Percentiles rank a stretch among this genome's conserved stretches.
Conservation (phyloP, 148 eudicot species). For the Agrostemma githago region DNA sequence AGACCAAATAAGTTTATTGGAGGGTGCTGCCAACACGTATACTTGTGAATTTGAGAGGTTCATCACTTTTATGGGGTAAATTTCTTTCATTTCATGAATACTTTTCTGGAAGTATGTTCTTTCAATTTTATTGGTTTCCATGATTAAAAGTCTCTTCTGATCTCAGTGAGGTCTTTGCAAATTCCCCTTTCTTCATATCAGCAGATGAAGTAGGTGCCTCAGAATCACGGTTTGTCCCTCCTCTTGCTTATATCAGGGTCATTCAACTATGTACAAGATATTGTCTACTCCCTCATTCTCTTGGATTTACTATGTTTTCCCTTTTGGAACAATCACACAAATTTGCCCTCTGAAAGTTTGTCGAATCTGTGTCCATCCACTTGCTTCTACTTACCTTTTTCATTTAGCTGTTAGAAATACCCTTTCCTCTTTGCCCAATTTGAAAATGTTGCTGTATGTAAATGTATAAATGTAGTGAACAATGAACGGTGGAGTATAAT, state of each 20-base stretch:
- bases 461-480: not conserved
- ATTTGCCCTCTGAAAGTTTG: not conserved
- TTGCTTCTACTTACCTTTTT: not conserved
- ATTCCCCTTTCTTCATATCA: constrained; percentile 91
- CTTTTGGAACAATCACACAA: not conserved
- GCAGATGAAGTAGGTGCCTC: constrained; percentile 76
- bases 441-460: not conserved
- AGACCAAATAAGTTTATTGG: constrained; percentile 49
- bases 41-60: constrained; percentile 83
- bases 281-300: not conserved
- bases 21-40: constrained; percentile 61
- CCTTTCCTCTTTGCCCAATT: not conserved
- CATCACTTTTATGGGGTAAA: constrained; percentile 74
- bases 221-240: constrained; percentile 52
- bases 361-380: not conserved
- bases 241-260: not conserved
- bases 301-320: not conserved
- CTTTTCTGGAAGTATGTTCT: not conserved
- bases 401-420: not conserved
- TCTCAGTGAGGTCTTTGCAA: constrained; percentile 83
- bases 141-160: constrained; percentile 18
- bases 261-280: not conserved
- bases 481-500: not conserved
- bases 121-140: constrained; percentile 1
- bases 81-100: constrained; percentile 8